Conservation (phyloP, 2,329 filamentous ascomycete genomes). For the Penicillium carneum region DNA sequence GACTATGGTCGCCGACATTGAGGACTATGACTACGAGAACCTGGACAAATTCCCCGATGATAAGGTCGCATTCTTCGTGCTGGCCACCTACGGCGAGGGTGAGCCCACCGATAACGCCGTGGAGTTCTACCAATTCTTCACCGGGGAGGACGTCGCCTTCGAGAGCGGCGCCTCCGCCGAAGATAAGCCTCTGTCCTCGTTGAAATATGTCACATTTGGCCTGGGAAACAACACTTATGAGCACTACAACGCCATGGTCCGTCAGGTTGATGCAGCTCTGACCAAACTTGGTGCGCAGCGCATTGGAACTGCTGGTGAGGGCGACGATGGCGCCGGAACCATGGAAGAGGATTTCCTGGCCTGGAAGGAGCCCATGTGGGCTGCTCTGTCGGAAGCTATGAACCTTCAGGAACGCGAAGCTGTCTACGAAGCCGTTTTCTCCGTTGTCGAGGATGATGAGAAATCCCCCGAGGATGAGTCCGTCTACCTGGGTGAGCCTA, state of each 20-base stretch:
- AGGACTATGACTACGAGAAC: constrained; percentile 97
- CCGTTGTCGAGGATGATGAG: constrained; percentile 76
- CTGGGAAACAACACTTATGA: constrained; percentile 99
- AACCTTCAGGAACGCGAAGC: constrained; percentile 92
- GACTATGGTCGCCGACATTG: constrained; percentile 96
- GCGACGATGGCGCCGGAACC: constrained; percentile 95
- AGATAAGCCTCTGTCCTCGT: constrained; percentile 76
- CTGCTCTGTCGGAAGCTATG: constrained; percentile 81
- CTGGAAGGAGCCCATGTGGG: constrained; percentile 99
- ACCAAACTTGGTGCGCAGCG: constrained; percentile 81
- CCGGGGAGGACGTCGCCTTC: constrained; percentile 80
- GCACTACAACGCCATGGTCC: constrained; percentile 98
- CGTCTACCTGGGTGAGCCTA: constrained; percentile 94
- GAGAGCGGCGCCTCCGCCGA: constrained; percentile 68
- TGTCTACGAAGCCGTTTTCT: constrained; percentile 91
- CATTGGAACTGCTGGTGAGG: constrained; percentile 89
- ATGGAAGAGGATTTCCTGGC: constrained; percentile 99
- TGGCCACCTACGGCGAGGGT: constrained; percentile 97
- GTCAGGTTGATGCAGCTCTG: constrained; percentile 82
- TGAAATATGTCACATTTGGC: constrained; percentile 94
- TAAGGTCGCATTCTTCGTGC: constrained; percentile 91
- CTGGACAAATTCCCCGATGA: constrained; percentile 86
- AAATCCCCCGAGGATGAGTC: constrained; percentile 76
- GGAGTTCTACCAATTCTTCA: constrained; percentile 96
- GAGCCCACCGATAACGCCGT: constrained; percentile 99